Conservation (phyloP, 805 yeast genomes). For the Schwanniomyces occidentalis region DNA sequence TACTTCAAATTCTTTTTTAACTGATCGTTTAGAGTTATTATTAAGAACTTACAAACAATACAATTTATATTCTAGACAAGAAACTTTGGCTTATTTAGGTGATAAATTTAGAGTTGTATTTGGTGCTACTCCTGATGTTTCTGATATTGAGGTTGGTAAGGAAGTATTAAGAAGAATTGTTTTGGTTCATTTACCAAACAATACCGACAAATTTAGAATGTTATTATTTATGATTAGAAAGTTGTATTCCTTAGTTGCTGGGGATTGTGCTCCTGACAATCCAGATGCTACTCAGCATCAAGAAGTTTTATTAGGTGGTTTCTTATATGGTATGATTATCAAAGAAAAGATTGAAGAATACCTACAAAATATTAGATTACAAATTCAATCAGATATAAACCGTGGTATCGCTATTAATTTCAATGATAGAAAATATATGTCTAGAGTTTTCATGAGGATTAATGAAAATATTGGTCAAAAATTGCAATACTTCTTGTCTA, state of each 20-base stretch:
- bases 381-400: constrained; percentile 75
- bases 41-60: constrained; percentile 85
- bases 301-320: constrained; percentile 93
- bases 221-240: constrained; percentile 93
- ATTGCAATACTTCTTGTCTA: constrained; percentile 89
- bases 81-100: constrained; percentile 92
- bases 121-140: constrained; percentile 81
- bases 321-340: constrained; percentile 93
- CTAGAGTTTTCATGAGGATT: constrained; percentile 71
- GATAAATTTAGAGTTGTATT: constrained; percentile 94
- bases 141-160: constrained; percentile 89
- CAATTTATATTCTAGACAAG: constrained; percentile 74
- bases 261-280: constrained; percentile 94
- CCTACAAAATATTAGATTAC: constrained; percentile 67
- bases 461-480: constrained; percentile 95
- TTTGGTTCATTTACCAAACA: constrained; percentile 77
- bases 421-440: constrained; percentile 78
- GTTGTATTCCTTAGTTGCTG: constrained; percentile 90
- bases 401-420: constrained; percentile 83
- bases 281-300: constrained; percentile 99
- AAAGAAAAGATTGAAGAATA: constrained; percentile 97
- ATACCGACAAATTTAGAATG: constrained; percentile 81
- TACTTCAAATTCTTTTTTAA: constrained; percentile 82
- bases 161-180: constrained; percentile 82
- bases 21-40: constrained; percentile 95